A percentile compares a stretch with the other conserved stretches of the same genome.
Conservation (phyloP, 1,139 yeast species). For the Pneumocystis murina region DNA sequence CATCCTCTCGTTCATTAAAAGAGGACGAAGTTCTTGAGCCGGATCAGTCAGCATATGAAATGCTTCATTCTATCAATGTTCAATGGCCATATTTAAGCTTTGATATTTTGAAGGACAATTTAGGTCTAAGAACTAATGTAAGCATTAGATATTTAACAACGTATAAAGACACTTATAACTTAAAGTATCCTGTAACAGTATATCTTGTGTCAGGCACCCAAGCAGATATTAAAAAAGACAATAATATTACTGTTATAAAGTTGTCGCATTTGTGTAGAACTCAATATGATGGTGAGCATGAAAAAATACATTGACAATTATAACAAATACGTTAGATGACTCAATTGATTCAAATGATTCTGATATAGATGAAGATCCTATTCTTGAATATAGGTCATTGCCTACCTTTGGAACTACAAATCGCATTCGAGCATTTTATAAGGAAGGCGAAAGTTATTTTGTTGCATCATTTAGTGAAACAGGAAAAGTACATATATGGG, state of each 20-base stretch:
- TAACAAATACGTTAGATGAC: slow-evolving; percentile 6
- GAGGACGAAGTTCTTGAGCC: slow-evolving; percentile 95
- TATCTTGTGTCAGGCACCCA: slow-evolving; percentile 88
- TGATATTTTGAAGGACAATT: slow-evolving; percentile 70
- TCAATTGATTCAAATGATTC: slow-evolving; percentile 56
- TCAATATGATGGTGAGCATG: slow-evolving; percentile 48
- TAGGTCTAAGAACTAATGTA: slow-evolving; percentile 63
- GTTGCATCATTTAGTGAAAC: slow-evolving; percentile 82
- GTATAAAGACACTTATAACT: neutral
- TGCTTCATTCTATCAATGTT: slow-evolving; percentile 84
- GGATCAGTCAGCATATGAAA: slow-evolving; percentile 88
- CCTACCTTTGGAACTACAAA: slow-evolving; percentile 76
- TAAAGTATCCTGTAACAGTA: slow-evolving; percentile 63
- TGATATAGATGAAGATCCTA: slow-evolving; percentile 60
- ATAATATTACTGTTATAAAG: slow-evolving; percentile 73
- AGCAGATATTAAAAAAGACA: slow-evolving; percentile 74
- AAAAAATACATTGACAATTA: slow-evolving; percentile 28
- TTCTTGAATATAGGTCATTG: slow-evolving; percentile 67
- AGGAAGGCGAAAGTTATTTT: slow-evolving; percentile 55
- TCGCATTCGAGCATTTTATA: slow-evolving; percentile 62
- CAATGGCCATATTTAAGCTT: slow-evolving; percentile 96
- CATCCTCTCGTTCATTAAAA: slow-evolving; percentile 68
- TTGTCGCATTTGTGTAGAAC: slow-evolving; percentile 74
- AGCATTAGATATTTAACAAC: neutral
- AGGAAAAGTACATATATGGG: slow-evolving; percentile 80